Evolutionary conservation across 352 stramenopile genomes (phyloP), one percentile per base, ranked within the genome.

Genomic region (Globisporangium spiculum): DNA sequence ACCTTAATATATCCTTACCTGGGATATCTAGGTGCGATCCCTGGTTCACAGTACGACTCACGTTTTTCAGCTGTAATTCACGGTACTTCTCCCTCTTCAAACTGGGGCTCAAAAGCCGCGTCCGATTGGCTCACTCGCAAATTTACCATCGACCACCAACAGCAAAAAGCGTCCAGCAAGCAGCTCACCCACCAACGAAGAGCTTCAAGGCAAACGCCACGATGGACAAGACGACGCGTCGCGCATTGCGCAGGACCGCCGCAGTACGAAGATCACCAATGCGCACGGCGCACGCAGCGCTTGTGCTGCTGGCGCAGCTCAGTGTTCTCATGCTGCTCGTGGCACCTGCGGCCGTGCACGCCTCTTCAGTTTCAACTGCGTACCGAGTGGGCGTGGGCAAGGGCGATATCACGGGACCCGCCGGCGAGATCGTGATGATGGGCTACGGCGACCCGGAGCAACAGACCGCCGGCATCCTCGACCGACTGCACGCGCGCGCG

Each of bases 391-490:
- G 82, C 32, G 57, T 86, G 5, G 84, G 80, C 50, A 89, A 86
- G 64, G 66, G 57, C 53, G 84, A 92, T 67, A 86, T 88, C 69
- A 92, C 84, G 4, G 83, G 82, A 0, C 81, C 82, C 0, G 74
- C 72, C 6, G 81, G 75, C 12, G 79, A 90, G 52, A 74, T 90
- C 36, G 67, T 87, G 54, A 89, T 92, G 82, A 83, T 86, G 74
- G 86, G 86, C 20, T 93, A 89, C 60, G 83, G 81, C 41, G 71
- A 84, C 65, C 64, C 74, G 32, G 57, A 62, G 30, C 78, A 94
- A 70, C 77, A 66, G n/a, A 68, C 71, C 7, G 72, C 68, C 14
- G 86, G 86, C 9, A 74, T 94, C 26, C 78, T 92, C 65, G 84
- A 75, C 64, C 78, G 84, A 10, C 68, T 91, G 5, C 79, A 83